These are phyloP conservation scores for Exophiala alcalophila DNA, from an alignment of 2,329 filamentous ascomycete genomes.

Conservation along the genomic window DNA sequence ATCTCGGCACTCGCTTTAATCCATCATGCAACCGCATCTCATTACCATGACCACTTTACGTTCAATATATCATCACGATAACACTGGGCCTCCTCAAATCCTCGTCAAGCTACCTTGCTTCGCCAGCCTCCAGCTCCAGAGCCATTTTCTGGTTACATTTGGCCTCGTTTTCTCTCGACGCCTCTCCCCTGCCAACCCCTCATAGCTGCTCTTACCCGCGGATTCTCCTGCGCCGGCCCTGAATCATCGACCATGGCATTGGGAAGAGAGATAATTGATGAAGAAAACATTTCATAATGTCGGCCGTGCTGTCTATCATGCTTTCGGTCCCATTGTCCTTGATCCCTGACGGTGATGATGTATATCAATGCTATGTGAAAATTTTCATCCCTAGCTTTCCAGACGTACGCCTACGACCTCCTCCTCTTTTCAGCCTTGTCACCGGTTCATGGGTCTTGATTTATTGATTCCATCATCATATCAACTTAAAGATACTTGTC, in stretches of 20 bases:
- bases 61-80: constrained; percentile 7
- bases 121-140: not conserved
- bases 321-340: not conserved
- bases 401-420: not conserved
- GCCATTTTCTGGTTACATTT: constrained; percentile 6
- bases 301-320: not conserved
- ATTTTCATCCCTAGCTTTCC: not conserved
- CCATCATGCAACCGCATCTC: constrained; percentile 19
- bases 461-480: too few species aligned
- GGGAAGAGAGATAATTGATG: constrained; percentile 8
- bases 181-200: constrained; percentile 14
- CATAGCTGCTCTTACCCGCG: constrained; percentile 9
- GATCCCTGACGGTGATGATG: not conserved
- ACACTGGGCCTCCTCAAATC: too few species aligned
- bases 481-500: too few species aligned
- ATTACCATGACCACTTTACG: constrained; percentile 5
- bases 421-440: too few species aligned
- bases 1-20: constrained; percentile 16
- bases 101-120: constrained; percentile 1
- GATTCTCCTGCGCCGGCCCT: constrained; percentile 22
- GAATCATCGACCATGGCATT: constrained; percentile 7
- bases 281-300: constrained; percentile 10
- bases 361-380: constrained; percentile 10
- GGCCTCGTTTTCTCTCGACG: constrained; percentile 4
- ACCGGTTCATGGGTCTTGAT: too few species aligned